A percentile compares a stretch with the other conserved stretches of the same genome.
phyloP scores from a whole-genome alignment of 2,329 filamentous ascomycete genomes.

The Penicillium frequentans region DNA sequence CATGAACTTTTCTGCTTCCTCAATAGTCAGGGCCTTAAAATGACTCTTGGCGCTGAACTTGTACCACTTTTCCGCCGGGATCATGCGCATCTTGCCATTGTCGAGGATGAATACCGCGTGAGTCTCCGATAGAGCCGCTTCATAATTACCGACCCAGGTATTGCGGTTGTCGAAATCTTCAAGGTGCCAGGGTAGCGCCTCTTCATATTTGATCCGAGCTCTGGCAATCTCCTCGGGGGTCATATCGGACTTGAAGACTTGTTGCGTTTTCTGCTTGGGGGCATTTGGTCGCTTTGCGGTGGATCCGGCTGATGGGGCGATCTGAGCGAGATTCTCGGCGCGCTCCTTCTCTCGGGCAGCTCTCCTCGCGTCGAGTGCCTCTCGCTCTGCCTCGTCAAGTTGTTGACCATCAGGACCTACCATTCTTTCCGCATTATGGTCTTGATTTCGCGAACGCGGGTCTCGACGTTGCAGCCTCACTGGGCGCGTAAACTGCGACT shows the following conservation, averaged over 20 bases:
- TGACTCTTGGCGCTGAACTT: slow-evolving; percentile 56
- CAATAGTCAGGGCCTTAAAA: slow-evolving; percentile 74
- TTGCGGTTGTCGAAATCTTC: slow-evolving; percentile 97
- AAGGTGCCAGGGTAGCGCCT: slow-evolving; percentile 92
- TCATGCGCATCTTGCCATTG: slow-evolving; percentile 72
- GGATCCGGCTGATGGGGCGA: slow-evolving; percentile 75
- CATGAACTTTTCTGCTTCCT: slow-evolving; percentile 84
- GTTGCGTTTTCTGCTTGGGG: slow-evolving; percentile 77
- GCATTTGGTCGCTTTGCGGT: slow-evolving; percentile 67
- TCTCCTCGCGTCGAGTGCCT: slow-evolving; percentile 58
- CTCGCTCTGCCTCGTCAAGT: slow-evolving; percentile 66
- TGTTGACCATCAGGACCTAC: slow-evolving; percentile 44
- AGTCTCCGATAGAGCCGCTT: slow-evolving; percentile 78
- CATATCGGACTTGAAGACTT: slow-evolving; percentile 79
- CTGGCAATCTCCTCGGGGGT: slow-evolving; percentile 69
- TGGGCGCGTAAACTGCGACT: slow-evolving; percentile 81
- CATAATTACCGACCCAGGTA: slow-evolving; percentile 88
- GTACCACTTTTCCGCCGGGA: slow-evolving; percentile 96
- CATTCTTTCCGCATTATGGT: slow-evolving; percentile 53
- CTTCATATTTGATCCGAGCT: slow-evolving; percentile 75
- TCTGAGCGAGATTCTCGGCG: slow-evolving; percentile 85
- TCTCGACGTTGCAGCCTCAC: slow-evolving; percentile 88
- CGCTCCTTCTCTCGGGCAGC: slow-evolving; percentile 82
- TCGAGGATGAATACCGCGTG: slow-evolving; percentile 79
- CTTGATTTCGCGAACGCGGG: slow-evolving; percentile 61